Conservation (phyloP, 495 filamentous ascomycete genomes). For the Sordaria brevicollis region DNA sequence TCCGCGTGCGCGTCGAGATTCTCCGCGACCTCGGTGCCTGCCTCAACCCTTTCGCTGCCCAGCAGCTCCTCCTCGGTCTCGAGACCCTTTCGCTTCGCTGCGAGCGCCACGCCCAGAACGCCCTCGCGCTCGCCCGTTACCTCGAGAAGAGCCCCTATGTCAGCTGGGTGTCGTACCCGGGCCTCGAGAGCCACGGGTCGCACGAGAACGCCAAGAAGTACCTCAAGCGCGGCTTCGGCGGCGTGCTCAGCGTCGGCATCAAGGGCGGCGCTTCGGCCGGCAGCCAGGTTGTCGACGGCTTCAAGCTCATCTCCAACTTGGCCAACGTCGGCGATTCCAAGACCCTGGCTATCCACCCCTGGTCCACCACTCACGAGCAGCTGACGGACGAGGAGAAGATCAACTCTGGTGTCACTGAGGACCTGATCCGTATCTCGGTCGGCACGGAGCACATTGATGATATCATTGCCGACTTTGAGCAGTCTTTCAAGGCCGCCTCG, state of each 20-base stretch:
- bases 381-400: conserved; percentile 72
- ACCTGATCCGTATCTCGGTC: conserved; percentile 92
- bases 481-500: conserved; percentile 60
- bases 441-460: conserved; percentile 97
- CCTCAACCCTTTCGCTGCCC: conserved; percentile 90
- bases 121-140: conserved; percentile 73
- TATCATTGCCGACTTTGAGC: conserved; percentile 92
- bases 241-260: conserved; percentile 87
- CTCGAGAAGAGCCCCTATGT: conserved; percentile 75
- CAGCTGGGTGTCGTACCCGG: conserved; percentile 90
- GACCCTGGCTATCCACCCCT: conserved; percentile 93
- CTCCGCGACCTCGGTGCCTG: conserved; percentile 77
- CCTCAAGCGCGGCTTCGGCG: conserved; percentile 76
- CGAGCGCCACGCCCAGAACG: conserved; percentile 82
- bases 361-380: conserved; percentile 95
- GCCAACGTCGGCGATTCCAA: conserved; percentile 73
- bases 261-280: conserved; percentile 79
- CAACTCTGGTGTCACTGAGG: conserved; percentile 78
- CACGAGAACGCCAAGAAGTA: conserved; percentile 85
- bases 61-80: conserved; percentile 81
- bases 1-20: conserved; percentile 68
- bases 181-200: conserved; percentile 69
- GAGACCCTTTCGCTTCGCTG: conserved; percentile 83
- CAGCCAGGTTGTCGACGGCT: conserved; percentile 79
- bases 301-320: conserved; percentile 91